These are phyloP conservation scores for Cadophora malorum DNA, from an alignment of 2,329 filamentous ascomycete species.

Conservation along the genomic window DNA sequence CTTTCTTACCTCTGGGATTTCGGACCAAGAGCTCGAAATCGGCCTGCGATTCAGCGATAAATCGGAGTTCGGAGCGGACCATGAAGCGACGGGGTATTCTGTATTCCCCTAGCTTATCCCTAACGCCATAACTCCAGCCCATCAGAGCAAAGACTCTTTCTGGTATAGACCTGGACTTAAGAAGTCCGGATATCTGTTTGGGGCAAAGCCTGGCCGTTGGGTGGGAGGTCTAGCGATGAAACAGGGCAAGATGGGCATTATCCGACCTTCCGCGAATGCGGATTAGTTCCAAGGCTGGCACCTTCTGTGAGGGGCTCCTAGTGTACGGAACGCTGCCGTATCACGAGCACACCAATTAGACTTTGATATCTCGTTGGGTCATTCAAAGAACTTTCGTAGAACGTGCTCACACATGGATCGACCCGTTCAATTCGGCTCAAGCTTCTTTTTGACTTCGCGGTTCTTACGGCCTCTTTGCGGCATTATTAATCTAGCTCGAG, in stretches of 20 bases:
- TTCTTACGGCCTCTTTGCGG: not conserved
- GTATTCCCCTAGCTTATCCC: not conserved
- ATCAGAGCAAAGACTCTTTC: conserved; percentile 3
- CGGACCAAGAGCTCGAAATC: not conserved
- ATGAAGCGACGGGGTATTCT: not conserved
- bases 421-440: not conserved
- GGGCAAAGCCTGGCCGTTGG: not conserved
- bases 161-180: conserved; percentile 10
- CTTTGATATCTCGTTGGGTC: not conserved
- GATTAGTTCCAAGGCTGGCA: not conserved
- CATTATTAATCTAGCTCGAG: conserved; percentile 10
- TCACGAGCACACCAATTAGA: conserved; percentile 11
- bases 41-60: not conserved
- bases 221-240: not conserved
- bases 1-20: not conserved
- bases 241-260: conserved; percentile 1
- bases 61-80: not conserved
- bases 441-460: not conserved
- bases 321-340: not conserved
- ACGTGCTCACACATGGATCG: conserved; percentile 3
- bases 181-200: conserved; percentile 15
- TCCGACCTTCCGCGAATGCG: not conserved
- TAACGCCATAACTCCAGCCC: not conserved
- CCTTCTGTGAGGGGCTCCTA: not conserved
- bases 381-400: not conserved